phyloP scores from a whole-genome alignment of 345 rosid genomes.

The Clausena lansium region DNA sequence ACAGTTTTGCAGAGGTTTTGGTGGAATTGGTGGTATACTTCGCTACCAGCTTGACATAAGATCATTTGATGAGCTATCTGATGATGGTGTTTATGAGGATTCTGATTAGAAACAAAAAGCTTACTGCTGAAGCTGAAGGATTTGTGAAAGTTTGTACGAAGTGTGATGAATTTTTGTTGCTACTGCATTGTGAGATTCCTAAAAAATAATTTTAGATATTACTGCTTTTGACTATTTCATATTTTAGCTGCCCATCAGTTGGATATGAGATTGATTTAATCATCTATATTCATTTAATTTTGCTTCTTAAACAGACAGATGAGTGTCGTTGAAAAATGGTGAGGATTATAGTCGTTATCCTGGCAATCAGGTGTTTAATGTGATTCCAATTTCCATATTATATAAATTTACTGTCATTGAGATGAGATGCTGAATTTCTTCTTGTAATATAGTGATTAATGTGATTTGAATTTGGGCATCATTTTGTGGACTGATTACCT shows the following conservation, averaged over 20 bases:
- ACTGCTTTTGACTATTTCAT: constrained; percentile 2
- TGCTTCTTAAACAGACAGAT: not conserved
- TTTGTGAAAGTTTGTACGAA: constrained; percentile 10
- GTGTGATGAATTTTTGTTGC: constrained; percentile 1
- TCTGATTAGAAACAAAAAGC: constrained; percentile 55
- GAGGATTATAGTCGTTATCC: not conserved
- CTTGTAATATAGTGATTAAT: no score
- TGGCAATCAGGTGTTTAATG: not conserved
- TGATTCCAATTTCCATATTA: not conserved
- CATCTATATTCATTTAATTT: not conserved
- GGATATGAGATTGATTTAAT: constrained; percentile 2
- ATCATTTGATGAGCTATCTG: constrained; percentile 76
- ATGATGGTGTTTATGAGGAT: constrained; percentile 68
- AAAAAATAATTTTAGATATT: not conserved
- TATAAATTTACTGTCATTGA: not conserved
- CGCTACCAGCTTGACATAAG: constrained; percentile 92
- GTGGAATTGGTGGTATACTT: constrained; percentile 90
- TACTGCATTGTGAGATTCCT: not conserved
- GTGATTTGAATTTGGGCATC: no score
- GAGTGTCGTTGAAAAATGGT: not conserved
- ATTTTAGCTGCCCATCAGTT: not conserved
- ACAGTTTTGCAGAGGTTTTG: constrained; percentile 91
- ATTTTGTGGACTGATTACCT: no score
- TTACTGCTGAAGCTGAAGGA: constrained; percentile 28
- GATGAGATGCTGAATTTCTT: not conserved